Conservation (phyloP, 345 rosid species). For the Arabis alpina region DNA sequence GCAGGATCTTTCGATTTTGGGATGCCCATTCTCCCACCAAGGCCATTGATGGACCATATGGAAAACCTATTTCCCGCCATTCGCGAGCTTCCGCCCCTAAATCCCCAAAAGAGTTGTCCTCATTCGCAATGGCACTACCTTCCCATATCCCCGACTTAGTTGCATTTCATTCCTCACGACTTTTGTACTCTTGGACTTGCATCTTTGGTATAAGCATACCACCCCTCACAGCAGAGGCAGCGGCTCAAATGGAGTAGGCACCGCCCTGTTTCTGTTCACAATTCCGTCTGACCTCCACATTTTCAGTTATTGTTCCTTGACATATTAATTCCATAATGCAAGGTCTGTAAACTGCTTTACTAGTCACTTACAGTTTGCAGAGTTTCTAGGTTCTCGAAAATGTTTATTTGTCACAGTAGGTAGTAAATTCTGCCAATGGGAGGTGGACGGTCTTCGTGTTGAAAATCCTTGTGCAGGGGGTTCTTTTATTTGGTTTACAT, state of each 20-base stretch:
- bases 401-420: slow-evolving; percentile 51
- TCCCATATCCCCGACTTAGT: slow-evolving; percentile 65
- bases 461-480: slow-evolving; percentile 51
- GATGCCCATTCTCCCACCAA: slow-evolving; percentile 55
- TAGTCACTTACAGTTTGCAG: slow-evolving; percentile 68
- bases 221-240: slow-evolving; percentile 74
- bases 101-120: slow-evolving; percentile 55
- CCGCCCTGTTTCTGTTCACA: slow-evolving; percentile 64
- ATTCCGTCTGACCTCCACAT: slow-evolving; percentile 72
- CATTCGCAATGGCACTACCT: slow-evolving; percentile 67
- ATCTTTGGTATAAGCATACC: slow-evolving; percentile 65
- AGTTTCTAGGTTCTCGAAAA: slow-evolving; percentile 64
- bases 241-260: slow-evolving; percentile 63
- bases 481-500: slow-evolving; percentile 27
- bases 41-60: slow-evolving; percentile 72
- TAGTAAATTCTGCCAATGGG: slow-evolving; percentile 38
- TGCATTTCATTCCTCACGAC: slow-evolving; percentile 77
- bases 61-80: slow-evolving; percentile 56
- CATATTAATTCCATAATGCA: slow-evolving; percentile 73
- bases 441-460: slow-evolving; percentile 32
- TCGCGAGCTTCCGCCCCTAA: too few relatives aligned
- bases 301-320: slow-evolving; percentile 85
- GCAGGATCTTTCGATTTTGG: slow-evolving; percentile 72
- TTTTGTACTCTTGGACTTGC: slow-evolving; percentile 74
- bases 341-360: slow-evolving; percentile 87